phyloP scores from a whole-genome alignment of 257 asterid species.

The Solanum gandarillasii region DNA sequence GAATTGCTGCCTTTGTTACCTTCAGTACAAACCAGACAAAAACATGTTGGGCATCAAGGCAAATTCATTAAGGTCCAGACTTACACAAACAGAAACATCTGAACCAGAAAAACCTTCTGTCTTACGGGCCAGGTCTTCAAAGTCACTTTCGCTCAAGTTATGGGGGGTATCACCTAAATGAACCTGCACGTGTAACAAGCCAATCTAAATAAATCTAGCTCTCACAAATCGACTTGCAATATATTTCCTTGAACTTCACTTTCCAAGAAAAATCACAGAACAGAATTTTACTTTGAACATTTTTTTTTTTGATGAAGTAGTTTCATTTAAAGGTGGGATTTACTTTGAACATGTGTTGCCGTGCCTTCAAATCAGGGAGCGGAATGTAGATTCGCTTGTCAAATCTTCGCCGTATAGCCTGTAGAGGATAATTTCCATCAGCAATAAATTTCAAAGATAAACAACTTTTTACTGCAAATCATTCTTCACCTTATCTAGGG shows the following conservation, averaged over 20 bases:
- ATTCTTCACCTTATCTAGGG: conserved; percentile 85
- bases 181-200: conserved; percentile 17
- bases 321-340: background rate
- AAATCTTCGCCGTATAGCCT: conserved; percentile 95
- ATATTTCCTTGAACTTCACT: background rate
- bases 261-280: background rate
- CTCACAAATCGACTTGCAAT: background rate
- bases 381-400: conserved; percentile 97
- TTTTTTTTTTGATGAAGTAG: background rate
- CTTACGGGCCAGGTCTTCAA: conserved; percentile 31
- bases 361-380: conserved; percentile 86
- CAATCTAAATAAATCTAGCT: background rate
- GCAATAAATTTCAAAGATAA: background rate
- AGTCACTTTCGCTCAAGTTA: conserved; percentile 38
- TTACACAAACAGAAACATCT: conserved; percentile 46
- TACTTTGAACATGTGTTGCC: conserved; percentile 98
- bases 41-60: background rate
- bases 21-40: background rate
- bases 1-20: background rate
- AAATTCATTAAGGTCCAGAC: background rate
- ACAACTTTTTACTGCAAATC: background rate
- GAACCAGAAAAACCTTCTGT: conserved; percentile 54
- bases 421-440: background rate
- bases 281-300: conserved; percentile 69
- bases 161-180: conserved; percentile 51